Percentiles rank a stretch among this genome's conserved stretches.
These are phyloP conservation scores for Oryza australiensis DNA, from an alignment of 176 grass and related monocot genomes.

Conservation along the genomic window DNA sequence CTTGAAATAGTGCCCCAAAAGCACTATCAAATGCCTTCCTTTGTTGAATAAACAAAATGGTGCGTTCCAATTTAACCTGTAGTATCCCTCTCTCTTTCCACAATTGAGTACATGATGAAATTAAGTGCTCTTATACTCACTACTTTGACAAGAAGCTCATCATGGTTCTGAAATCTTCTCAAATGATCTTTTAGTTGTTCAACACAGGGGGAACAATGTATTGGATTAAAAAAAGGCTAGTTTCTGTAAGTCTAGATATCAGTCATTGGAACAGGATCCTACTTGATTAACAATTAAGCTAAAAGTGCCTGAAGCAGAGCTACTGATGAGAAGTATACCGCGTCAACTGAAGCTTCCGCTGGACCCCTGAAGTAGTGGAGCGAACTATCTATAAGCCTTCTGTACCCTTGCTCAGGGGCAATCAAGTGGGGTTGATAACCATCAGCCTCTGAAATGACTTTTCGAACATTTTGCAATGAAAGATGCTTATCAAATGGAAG, in stretches of 20 bases:
- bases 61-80: not conserved
- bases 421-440: conserved; percentile 99
- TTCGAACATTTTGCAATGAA: conserved; percentile 87
- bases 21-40: not conserved
- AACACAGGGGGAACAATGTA: not conserved
- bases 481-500: conserved; percentile 98
- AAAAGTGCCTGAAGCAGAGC: conserved; percentile 15
- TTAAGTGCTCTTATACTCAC: not conserved
- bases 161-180: not conserved
- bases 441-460: conserved; percentile 99
- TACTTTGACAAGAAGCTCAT: conserved; percentile 7
- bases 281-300: conserved; percentile 25
- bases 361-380: conserved; percentile 98
- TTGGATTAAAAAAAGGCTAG: not conserved
- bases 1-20: not conserved
- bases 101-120: conserved; percentile 2
- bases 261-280: not conserved
- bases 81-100: not conserved
- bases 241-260: not conserved
- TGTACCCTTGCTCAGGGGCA: conserved; percentile 97
- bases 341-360: conserved; percentile 97
- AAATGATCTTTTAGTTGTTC: conserved; percentile 15
- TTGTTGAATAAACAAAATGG: conserved; percentile 5
- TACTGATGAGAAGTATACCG: conserved; percentile 56
- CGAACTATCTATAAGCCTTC: conserved; percentile 97